Percentiles rank a stretch among this genome's conserved stretches.
These are phyloP conservation scores for Mortierella sp. DNA, from an alignment of 371 early-diverging fungal species.

Conservation along the genomic window DNA sequence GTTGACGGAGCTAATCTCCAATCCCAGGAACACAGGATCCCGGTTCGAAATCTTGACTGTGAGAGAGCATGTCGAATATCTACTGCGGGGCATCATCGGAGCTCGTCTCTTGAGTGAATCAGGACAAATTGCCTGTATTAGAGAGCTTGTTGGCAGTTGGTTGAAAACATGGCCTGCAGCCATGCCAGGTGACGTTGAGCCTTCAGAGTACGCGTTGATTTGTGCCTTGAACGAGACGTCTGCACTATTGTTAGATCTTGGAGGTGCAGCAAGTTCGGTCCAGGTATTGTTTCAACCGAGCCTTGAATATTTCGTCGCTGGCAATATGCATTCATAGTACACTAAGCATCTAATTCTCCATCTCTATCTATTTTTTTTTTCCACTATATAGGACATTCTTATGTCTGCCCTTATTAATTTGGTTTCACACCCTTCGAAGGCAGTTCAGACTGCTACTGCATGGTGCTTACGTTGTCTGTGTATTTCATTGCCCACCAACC, in stretches of 20 bases:
- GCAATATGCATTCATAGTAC: neutral
- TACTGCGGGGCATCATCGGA: conserved; percentile 82
- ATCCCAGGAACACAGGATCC: conserved; percentile 47
- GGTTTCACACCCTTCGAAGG: conserved; percentile 73
- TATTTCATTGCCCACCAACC: conserved; percentile 70
- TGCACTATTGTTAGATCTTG: conserved; percentile 78
- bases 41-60: conserved; percentile 70
- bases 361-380: neutral
- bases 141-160: conserved; percentile 72
- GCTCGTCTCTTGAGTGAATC: conserved; percentile 78
- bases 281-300: conserved; percentile 53
- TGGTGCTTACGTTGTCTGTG: conserved; percentile 80
- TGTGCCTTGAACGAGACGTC: conserved; percentile 81
- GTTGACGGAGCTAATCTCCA: conserved; percentile 66
- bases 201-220: conserved; percentile 67
- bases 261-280: conserved; percentile 77
- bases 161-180: conserved; percentile 76
- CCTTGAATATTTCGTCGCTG: conserved; percentile 42
- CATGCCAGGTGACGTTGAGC: conserved; percentile 69
- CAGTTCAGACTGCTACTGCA: conserved; percentile 82
- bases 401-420: conserved; percentile 73
- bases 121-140: conserved; percentile 82
- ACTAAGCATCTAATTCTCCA: neutral
- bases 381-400: conserved; percentile 61
- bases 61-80: conserved; percentile 72